Evolutionary conservation across 2,329 filamentous ascomycete genomes (phyloP).

Genomic region (Microthyrium microscopicum): DNA sequence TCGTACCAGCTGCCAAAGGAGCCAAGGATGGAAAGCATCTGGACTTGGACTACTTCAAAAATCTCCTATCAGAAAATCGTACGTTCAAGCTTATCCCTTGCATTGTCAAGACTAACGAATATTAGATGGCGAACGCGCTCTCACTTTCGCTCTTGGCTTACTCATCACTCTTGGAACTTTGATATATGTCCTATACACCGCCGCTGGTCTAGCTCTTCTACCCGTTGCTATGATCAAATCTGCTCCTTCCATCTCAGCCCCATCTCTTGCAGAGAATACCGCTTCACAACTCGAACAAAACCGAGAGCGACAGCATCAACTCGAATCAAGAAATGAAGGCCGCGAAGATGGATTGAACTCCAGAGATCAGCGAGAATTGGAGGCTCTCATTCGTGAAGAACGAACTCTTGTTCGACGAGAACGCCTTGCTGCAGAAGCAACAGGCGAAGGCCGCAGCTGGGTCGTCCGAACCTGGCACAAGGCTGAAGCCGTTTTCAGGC

Average conservation of each 20-base stretch:
- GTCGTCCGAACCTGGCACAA: slow-evolving; percentile 66
- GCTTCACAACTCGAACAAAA: slow-evolving; percentile 72
- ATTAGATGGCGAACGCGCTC: slow-evolving; percentile 67
- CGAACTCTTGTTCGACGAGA: slow-evolving; percentile 81
- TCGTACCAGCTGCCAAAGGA: slow-evolving; percentile 64
- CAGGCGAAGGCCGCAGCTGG: slow-evolving; percentile 58
- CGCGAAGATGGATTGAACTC: slow-evolving; percentile 57
- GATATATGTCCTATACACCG: slow-evolving; percentile 78
- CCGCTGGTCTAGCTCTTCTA: slow-evolving; percentile 71
- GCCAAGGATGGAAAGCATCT: slow-evolving; percentile 44
- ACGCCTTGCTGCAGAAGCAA: slow-evolving; percentile 67
- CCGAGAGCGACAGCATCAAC: slow-evolving; percentile 76
- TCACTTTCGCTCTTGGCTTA: slow-evolving; percentile 81
- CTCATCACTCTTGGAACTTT: slow-evolving; percentile 74
- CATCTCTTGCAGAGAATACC: slow-evolving; percentile 60
- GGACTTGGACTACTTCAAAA: slow-evolving; percentile 85
- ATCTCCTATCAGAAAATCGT: slow-evolving; percentile 66
- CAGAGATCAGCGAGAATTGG: slow-evolving; percentile 78
- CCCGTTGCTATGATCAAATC: slow-evolving; percentile 87
- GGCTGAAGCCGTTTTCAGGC: slow-evolving; percentile 64
- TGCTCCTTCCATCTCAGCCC: slow-evolving; percentile 69
- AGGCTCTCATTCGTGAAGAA: slow-evolving; percentile 75
- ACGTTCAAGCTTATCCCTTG: slow-evolving; percentile 17
- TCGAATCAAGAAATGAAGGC: slow-evolving; percentile 71
- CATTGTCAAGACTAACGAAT: not conserved